Base-by-base conservation (phyloP, 176 grass and related monocot genomes). In the Eremochloa ophiuroides region DNA sequence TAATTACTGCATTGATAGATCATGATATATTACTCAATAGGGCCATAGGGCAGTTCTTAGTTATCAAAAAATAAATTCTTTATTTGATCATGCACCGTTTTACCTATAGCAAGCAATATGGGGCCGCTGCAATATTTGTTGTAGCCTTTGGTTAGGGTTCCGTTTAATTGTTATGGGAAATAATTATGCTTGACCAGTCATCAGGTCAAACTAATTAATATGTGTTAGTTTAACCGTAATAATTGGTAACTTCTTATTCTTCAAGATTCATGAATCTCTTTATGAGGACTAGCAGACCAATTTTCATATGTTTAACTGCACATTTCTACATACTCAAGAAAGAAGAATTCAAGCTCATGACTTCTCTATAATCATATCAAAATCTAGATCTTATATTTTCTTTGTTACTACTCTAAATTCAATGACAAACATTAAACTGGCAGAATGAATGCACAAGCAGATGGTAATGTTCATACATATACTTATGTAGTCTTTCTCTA, bases 381-480 rank as follows among this genome's bases (percentile, higher is more conserved):
- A 10, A 26, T 65, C 2, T 18, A 46, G 35, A 72, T 71, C 71
- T 35, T 71, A 72, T 56, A 76, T 78, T 66, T 82, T 14, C 1
- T 85, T 85, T 77, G 20, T 37, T 85, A 71, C 13, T 66, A 38
- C 28, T 76, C 61, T 28, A 13, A n/a, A 81, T 64, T 61, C 5
- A 66, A 65, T 37, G 37, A 16, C 72, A 42, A 73, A 64, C 63
- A 66, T 43, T 85, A 28, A 73, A 64, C 63, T 65, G 59, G 55
- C 16, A 66, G n/a, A 48, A 51, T 48, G 8, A 31, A 67, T 79
- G 14, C 23, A 18, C n/a, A 76, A 35, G 55, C 16, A 77, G 25
- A 65, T 86, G 18, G 8, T 66, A 77, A 66, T 65, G 43, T 78
- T 65, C 35, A 53, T 31, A 34, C 29, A 59, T 74, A 30, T 64